phyloP scores from a whole-genome alignment of 1,139 yeast genomes.

The Sugiyamaella grinbergsii region DNA sequence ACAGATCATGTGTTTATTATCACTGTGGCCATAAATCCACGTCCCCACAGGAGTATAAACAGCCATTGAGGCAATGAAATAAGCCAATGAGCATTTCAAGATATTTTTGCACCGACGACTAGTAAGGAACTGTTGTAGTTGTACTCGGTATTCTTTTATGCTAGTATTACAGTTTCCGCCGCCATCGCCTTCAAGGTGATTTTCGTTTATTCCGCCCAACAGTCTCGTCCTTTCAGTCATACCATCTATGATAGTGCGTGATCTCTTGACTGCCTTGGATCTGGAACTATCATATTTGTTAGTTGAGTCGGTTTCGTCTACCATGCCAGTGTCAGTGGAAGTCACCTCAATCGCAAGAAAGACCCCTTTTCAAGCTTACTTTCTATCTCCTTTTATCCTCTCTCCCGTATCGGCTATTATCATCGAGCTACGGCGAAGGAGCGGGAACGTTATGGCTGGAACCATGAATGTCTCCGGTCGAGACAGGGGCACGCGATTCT shows the following conservation, averaged over 20 bases:
- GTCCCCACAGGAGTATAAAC: slow-evolving; percentile 69
- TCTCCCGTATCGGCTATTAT: slow-evolving; percentile 44
- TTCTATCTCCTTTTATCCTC: slow-evolving; percentile 29
- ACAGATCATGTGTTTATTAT: slow-evolving; percentile 78
- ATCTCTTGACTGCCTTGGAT: slow-evolving; percentile 1
- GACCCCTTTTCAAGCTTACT: slow-evolving; percentile 18
- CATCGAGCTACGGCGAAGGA: slow-evolving; percentile 41
- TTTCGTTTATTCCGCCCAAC: slow-evolving; percentile 4
- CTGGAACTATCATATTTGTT: slow-evolving; percentile 2
- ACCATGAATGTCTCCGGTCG: not conserved
- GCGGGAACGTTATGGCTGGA: slow-evolving; percentile 24
- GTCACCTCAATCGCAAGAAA: not conserved
- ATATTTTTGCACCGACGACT: slow-evolving; percentile 35
- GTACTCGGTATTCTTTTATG: not conserved
- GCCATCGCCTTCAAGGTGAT: not conserved
- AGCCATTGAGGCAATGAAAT: slow-evolving; percentile 69
- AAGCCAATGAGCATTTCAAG: slow-evolving; percentile 70
- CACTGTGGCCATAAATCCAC: slow-evolving; percentile 60
- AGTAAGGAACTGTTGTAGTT: slow-evolving; percentile 11
- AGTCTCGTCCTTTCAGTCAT: slow-evolving; percentile 2
- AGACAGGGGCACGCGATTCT: not conserved
- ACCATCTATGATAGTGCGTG: slow-evolving; percentile 9
- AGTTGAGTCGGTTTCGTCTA: too few relatives aligned
- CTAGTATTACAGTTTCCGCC: slow-evolving; percentile 1
- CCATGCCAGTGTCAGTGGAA: slow-evolving; percentile 2